These are phyloP conservation scores for Plasmodium reichenowi DNA, from an alignment of 169 alveolate genomes.

Conservation along the genomic window DNA sequence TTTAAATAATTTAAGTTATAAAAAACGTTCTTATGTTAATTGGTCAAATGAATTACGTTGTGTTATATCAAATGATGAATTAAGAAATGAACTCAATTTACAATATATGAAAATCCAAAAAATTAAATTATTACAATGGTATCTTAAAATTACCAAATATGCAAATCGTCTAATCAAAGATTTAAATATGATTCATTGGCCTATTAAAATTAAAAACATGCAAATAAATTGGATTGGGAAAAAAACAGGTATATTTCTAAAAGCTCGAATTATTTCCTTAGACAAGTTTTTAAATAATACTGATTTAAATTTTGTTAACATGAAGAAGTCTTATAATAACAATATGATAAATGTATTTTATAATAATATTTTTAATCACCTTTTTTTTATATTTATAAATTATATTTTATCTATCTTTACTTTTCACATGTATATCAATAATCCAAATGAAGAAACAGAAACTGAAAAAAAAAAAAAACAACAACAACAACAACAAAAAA, in stretches of 20 bases:
- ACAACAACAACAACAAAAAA: too few species aligned
- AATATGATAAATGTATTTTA: constrained; percentile 5
- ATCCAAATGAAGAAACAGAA: too few species aligned
- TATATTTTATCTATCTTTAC: not conserved
- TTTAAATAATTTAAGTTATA: constrained; percentile 89
- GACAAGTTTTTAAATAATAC: not conserved
- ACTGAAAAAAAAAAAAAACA: too few species aligned
- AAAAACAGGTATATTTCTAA: constrained; percentile 81
- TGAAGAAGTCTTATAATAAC: too few species aligned
- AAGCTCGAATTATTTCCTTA: constrained; percentile 12
- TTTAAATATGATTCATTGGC: constrained; percentile 89
- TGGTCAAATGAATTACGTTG: constrained; percentile 82
- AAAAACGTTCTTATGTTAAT: constrained; percentile 86
- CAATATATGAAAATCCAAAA: constrained; percentile 90
- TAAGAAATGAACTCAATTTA: constrained; percentile 89
- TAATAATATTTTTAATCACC: constrained; percentile 11
- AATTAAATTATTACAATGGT: constrained; percentile 90
- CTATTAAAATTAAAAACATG: constrained; percentile 86
- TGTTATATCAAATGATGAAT: constrained; percentile 94
- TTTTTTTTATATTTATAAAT: constrained; percentile 12
- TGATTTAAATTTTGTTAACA: not conserved
- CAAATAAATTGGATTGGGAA: constrained; percentile 94
- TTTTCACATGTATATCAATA: too few species aligned
- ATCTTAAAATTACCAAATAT: constrained; percentile 88
- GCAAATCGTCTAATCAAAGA: constrained; percentile 88